A percentile compares a stretch with the other conserved stretches of the same genome.
phyloP scores from a whole-genome alignment of 2,329 filamentous ascomycete species.

The Drechslerella coelobrocha region DNA sequence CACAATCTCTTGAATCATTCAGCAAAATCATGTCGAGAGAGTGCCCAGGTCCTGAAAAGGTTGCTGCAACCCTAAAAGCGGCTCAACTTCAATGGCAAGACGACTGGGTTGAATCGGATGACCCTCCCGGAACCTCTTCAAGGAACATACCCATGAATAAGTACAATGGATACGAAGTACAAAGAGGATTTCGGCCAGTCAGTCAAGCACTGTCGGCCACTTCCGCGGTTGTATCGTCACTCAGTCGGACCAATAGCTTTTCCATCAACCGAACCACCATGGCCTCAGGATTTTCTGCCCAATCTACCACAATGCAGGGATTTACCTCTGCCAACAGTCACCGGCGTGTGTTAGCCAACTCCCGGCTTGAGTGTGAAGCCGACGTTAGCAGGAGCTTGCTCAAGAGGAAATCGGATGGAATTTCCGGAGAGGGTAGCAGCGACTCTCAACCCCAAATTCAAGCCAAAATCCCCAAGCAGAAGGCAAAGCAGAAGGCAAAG shows the following conservation, averaged over 20 bases:
- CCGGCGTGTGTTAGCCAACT: slow-evolving; percentile 55
- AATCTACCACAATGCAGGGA: slow-evolving; percentile 50
- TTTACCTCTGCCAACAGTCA: slow-evolving; percentile 53
- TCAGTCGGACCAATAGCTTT: slow-evolving; percentile 46
- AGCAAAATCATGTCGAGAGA: slow-evolving; percentile 53
- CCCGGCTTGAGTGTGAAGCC: slow-evolving; percentile 53
- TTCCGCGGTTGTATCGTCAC: slow-evolving; percentile 20
- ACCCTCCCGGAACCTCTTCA: slow-evolving; percentile 12
- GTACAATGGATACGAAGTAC: slow-evolving; percentile 10
- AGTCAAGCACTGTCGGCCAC: too few species aligned
- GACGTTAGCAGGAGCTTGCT: slow-evolving; percentile 26
- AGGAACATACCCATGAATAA: slow-evolving; percentile 13
- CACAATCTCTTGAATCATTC: slow-evolving; percentile 52
- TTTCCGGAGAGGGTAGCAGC: slow-evolving; percentile 11
- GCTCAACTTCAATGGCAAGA: slow-evolving; percentile 41
- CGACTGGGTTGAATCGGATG: slow-evolving; percentile 34
- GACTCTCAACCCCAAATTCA: background rate
- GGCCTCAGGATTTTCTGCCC: slow-evolving; percentile 16
- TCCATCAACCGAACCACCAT: slow-evolving; percentile 32
- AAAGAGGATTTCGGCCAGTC: too few species aligned
- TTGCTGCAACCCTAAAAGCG: slow-evolving; percentile 49
- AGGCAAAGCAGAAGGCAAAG: slow-evolving; percentile 28
- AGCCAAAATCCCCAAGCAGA: slow-evolving; percentile 17
- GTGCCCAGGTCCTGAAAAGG: slow-evolving; percentile 50
- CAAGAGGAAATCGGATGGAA: slow-evolving; percentile 46